Evolutionary conservation across 192 early-diverging fungal genomes (phyloP).

Genomic region (Backusella parvicylindrica): DNA sequence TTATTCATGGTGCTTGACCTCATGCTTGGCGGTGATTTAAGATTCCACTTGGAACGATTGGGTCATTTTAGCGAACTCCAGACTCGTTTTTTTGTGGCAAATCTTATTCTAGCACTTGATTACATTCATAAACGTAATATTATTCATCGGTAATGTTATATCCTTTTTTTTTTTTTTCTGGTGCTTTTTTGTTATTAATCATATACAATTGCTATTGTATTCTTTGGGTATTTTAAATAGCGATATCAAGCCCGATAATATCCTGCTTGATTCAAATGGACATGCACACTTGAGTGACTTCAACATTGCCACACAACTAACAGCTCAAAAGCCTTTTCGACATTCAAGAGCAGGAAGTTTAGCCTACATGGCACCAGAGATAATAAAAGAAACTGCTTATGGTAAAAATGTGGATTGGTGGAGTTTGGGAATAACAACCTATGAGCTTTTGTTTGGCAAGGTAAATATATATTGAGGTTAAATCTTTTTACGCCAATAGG

Average conservation of each 20-base stretch:
- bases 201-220: background rate
- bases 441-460: slow-evolving; percentile 73
- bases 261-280: slow-evolving; percentile 71
- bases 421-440: slow-evolving; percentile 77
- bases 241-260: slow-evolving; percentile 85
- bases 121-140: slow-evolving; percentile 69
- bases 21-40: slow-evolving; percentile 92
- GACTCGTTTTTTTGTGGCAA: slow-evolving; percentile 66
- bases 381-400: slow-evolving; percentile 56
- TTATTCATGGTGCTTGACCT: slow-evolving; percentile 93
- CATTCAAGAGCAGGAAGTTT: slow-evolving; percentile 74
- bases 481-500: slow-evolving; percentile 37
- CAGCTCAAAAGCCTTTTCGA: slow-evolving; percentile 54
- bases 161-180: background rate
- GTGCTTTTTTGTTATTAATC: background rate
- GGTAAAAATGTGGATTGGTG: slow-evolving; percentile 61
- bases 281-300: slow-evolving; percentile 84
- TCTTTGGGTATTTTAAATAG: slow-evolving; percentile 27
- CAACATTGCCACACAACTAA: slow-evolving; percentile 77
- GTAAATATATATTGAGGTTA: slow-evolving; percentile 35
- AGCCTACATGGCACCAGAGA: slow-evolving; percentile 88
- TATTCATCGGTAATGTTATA: slow-evolving; percentile 56
- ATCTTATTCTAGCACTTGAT: slow-evolving; percentile 58
- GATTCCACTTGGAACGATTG: slow-evolving; percentile 79
- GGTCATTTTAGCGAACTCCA: slow-evolving; percentile 61